Percentiles rank a stretch among this genome's conserved stretches.
Conservation (phyloP, 2,329 filamentous ascomycete species). For the Emericellopsis cladophorae region DNA sequence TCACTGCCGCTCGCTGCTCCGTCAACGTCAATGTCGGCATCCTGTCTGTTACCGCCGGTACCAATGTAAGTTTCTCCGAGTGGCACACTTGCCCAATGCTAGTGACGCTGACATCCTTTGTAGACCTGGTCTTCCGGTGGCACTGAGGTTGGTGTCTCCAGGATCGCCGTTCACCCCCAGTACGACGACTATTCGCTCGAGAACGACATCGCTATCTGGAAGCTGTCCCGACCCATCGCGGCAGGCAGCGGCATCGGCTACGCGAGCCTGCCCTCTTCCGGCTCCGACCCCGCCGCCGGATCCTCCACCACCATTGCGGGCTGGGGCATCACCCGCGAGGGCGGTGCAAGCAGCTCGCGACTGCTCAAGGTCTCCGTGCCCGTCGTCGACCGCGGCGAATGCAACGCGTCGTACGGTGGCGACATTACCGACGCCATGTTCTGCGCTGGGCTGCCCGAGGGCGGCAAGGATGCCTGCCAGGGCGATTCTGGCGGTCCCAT, state of each 20-base stretch:
- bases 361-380: conserved; percentile 18
- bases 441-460: conserved; percentile 14
- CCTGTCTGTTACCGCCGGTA: conserved; percentile 10
- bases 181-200: conserved; percentile 7
- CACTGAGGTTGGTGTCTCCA: conserved; percentile 9
- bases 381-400: conserved; percentile 12
- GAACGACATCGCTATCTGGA: conserved; percentile 17
- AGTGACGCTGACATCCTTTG: background rate
- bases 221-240: conserved; percentile 11
- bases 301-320: conserved; percentile 1
- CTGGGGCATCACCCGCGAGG: conserved; percentile 4
- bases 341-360: conserved; percentile 5
- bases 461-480: conserved; percentile 18
- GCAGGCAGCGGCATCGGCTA: conserved; percentile 2
- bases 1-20: conserved; percentile 19
- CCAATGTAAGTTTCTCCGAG: conserved; percentile 6
- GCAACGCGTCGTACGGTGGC: conserved; percentile 10
- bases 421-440: conserved; percentile 16
- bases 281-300: conserved; percentile 2
- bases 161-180: conserved; percentile 10
- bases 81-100: background rate
- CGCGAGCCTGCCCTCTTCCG: conserved; percentile 1
- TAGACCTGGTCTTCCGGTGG: conserved; percentile 9
- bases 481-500: conserved; percentile 19
- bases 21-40: conserved; percentile 2